A percentile compares a stretch with the other conserved stretches of the same genome.
Conservation (phyloP, 331 rosid species). For the Rhamnella rubrinervis region DNA sequence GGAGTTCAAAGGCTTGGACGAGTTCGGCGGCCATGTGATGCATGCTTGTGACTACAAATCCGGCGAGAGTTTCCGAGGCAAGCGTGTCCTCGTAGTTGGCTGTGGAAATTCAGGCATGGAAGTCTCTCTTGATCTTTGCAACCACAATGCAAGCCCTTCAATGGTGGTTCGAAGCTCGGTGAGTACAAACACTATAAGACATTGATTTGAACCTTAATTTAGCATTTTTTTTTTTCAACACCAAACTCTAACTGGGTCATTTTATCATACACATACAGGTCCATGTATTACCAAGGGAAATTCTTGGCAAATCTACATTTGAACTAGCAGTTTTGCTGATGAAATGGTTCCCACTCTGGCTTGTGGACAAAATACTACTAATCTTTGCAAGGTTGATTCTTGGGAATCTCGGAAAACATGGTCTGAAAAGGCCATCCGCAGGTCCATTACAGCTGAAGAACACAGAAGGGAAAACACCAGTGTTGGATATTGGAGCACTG, state of each 20-base stretch:
- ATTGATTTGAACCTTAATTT: too few relatives aligned
- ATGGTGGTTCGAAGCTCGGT: slow-evolving; percentile 92
- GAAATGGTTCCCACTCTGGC: slow-evolving; percentile 64
- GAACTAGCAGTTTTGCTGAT: slow-evolving; percentile 62
- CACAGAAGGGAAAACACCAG: slow-evolving; percentile 82
- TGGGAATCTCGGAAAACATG: slow-evolving; percentile 65
- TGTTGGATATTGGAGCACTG: slow-evolving; percentile 77
- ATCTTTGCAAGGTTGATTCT: slow-evolving; percentile 52
- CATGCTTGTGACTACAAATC: slow-evolving; percentile 89
- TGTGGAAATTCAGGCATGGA: slow-evolving; percentile 99
- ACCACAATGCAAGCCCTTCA: slow-evolving; percentile 64
- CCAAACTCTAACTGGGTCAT: background rate
- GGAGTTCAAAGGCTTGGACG: slow-evolving; percentile 61
- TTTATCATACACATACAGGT: slow-evolving; percentile 37
- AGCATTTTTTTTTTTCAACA: background rate
- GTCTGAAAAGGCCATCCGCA: slow-evolving; percentile 55
- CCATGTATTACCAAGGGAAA: slow-evolving; percentile 75
- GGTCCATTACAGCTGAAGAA: slow-evolving; percentile 85
- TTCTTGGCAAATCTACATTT: slow-evolving; percentile 75
- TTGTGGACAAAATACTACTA: slow-evolving; percentile 74
- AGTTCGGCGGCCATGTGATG: slow-evolving; percentile 64
- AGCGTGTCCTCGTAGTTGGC: slow-evolving; percentile 74
- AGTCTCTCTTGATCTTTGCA: slow-evolving; percentile 87
- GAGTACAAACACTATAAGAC: slow-evolving; percentile 26
- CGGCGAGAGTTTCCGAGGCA: slow-evolving; percentile 46